Evolutionary conservation across 2,329 filamentous ascomycete species (phyloP).

Genomic region (Scleromitrula shiraiana): DNA sequence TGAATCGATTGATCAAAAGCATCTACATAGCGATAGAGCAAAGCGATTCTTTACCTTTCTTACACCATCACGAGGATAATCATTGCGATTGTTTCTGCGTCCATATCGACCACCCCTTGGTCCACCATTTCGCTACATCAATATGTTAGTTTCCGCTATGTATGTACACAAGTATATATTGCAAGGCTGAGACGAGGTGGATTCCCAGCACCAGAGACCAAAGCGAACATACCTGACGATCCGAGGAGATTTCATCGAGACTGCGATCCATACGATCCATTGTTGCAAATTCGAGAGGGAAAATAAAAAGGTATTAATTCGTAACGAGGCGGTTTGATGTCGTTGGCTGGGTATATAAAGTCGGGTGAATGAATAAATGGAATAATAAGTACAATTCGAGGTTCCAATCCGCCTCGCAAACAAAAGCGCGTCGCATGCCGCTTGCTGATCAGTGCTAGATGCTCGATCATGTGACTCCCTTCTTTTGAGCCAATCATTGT

Average conservation of each 20-base stretch:
- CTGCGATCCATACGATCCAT: constrained; percentile 48
- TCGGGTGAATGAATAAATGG: too few relatives aligned
- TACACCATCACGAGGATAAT: constrained; percentile 71
- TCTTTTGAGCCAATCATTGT: too few relatives aligned
- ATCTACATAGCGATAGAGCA: background rate
- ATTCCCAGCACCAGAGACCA: background rate
- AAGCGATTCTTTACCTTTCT: constrained; percentile 62
- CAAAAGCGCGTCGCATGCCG: too few relatives aligned
- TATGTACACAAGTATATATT: too few relatives aligned
- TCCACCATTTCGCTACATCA: constrained; percentile 24
- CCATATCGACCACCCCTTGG: constrained; percentile 27
- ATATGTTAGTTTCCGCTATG: constrained; percentile 10
- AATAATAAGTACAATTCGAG: too few relatives aligned
- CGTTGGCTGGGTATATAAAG: too few relatives aligned
- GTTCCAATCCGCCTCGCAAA: too few relatives aligned
- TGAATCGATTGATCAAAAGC: background rate
- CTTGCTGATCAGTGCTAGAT: too few relatives aligned
- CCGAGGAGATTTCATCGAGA: constrained; percentile 55
- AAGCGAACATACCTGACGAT: constrained; percentile 44
- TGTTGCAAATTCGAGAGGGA: background rate
- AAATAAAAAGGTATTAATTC: background rate
- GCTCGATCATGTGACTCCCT: too few relatives aligned
- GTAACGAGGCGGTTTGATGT: background rate
- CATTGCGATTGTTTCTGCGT: constrained; percentile 29
- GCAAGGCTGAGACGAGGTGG: constrained; percentile 22